Conservation (phyloP, 1,284 basidiomycete genomes). For the Apiotrichum sp. region DNA sequence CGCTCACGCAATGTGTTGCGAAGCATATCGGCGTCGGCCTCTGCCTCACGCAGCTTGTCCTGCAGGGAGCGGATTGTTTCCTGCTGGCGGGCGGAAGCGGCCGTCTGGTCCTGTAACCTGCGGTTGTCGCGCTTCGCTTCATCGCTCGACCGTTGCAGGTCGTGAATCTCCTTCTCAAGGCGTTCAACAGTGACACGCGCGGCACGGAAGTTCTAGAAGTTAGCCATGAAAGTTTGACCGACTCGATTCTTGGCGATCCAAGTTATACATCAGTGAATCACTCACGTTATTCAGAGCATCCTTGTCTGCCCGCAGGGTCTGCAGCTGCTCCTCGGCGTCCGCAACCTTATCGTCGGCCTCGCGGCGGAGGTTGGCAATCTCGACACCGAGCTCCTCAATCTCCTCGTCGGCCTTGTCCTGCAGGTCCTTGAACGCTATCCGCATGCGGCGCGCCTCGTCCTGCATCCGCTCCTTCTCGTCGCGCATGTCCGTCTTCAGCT, state of each 20-base stretch:
- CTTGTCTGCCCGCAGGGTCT: slow-evolving; percentile 2
- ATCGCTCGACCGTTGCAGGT: neutral
- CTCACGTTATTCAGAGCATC: slow-evolving; percentile 5
- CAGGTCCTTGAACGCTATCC: slow-evolving; percentile 19
- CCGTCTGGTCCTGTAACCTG: neutral
- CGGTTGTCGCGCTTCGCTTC: neutral
- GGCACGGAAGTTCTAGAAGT: slow-evolving; percentile 1
- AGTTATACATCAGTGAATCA: neutral
- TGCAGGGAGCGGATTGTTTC: neutral
- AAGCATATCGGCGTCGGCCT: slow-evolving; percentile 11
- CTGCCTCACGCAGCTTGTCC: slow-evolving; percentile 11
- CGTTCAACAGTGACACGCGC: neutral
- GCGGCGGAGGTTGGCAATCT: neutral
- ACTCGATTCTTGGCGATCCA: too few species aligned
- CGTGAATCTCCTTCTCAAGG: neutral
- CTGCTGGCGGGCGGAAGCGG: neutral
- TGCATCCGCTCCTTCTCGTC: slow-evolving; percentile 29
- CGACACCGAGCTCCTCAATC: slow-evolving; percentile 9
- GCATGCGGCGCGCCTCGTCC: slow-evolving; percentile 27
- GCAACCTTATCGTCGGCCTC: slow-evolving; percentile 2
- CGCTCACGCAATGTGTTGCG: slow-evolving; percentile 14
- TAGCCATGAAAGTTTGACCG: too few species aligned
- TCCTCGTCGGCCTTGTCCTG: slow-evolving; percentile 22
- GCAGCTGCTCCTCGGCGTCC: neutral
- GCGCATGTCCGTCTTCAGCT: slow-evolving; percentile 24